Evolutionary conservation across 106 monocot genomes (phyloP), one percentile per base, ranked within the genome.

Genomic region (Allium cepa): DNA sequence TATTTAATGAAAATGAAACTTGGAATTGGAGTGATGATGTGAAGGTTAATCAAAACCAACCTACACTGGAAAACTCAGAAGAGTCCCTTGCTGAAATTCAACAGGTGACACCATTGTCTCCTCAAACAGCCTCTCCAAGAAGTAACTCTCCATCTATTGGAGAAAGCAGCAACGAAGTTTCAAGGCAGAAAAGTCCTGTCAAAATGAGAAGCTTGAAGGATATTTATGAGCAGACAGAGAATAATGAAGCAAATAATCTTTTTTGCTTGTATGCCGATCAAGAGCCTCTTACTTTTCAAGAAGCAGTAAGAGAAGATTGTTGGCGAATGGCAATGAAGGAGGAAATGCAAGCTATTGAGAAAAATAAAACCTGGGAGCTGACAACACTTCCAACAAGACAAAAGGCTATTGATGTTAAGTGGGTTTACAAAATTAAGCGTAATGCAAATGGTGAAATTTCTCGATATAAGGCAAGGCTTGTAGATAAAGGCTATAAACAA

Each of bases 401-500:
- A 8, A 17, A 59, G 16, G 17, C 13, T 8, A 59, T 17, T 59
- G 56, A 16, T 13, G 56, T 56, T 47, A 69, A 69, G 57, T 55
- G 53, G 69, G 45, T 69, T 1, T 69, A 46, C 13, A 70, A 57
- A 3, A 59, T n/a, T 11, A 70, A 70, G 45, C 13, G 13, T 47
- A 46, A 10, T 11, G 47, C 13, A 8, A 17, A 70, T 70, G 58
- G 46, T 10, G 7, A 46, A 9, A 26, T 70, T 46, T 57, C 57
- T 2, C 27, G 12, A 16, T 69, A 56, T 15, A 69, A 69, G 69
- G 69, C 14, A 13, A 22, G 12, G n/a, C 36, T 69, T 28, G 36
- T 69, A 46, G 56, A n/a, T 4, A 69, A 69, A 57, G 26, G 69
- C 7, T 69, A 36, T 47, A 27, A 14, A 9, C 58, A 59, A 47